Evolutionary conservation across 208 protist species (phyloP), one percentile per base, ranked within the genome.

Genomic region (Novymonas esmeraldas): DNA sequence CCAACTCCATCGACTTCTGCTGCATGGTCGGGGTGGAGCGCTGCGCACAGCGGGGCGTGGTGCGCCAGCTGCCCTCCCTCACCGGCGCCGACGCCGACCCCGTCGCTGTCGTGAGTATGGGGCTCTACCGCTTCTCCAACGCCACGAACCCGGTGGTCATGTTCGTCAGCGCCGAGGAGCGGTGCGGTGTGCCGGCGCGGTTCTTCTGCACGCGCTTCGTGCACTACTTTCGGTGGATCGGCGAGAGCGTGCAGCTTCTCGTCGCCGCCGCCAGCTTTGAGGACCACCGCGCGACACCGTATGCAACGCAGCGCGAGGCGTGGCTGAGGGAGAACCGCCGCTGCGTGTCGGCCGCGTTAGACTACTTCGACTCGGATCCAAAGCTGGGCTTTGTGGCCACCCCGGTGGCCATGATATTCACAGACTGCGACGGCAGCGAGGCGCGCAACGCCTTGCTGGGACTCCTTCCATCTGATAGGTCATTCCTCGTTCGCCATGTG

Each of bases 131-230:
- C 10, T 86, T 74, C 38, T 73, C 76, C 38, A 76, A 82, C 45
- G 51, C 78, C 0, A 80, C 68, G 2, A 73, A 64, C 51, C 81
- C 83, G 3, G 81, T 86, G 26, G 64, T 92, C 58, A 73, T 92
- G 48, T 60, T 89, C 9, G 76, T 92, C 29, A 89, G 84, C 67
- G 64, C 87, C 4, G 79, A 82, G 22, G 59, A 72, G 29, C 46
- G 70, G 45, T 86, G 84, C 69, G 71, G 69, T 45, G 33, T 93
- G 26, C 71, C 74, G 14, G 83, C 87, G n/a, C 78, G 82, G 16
- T 85, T 93, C 57, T 90, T 93, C 58, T 87, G 81, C 68, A 87
- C 81, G 0, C 72, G 75, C 26, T 76, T 90, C 16, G 56, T 82
- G 31, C 84, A 86, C 63, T 93, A 84, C 64, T 68, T 88, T 9